These are phyloP conservation scores for Metschnikowia shivogae DNA, from an alignment of 805 yeast genomes.

Conservation along the genomic window DNA sequence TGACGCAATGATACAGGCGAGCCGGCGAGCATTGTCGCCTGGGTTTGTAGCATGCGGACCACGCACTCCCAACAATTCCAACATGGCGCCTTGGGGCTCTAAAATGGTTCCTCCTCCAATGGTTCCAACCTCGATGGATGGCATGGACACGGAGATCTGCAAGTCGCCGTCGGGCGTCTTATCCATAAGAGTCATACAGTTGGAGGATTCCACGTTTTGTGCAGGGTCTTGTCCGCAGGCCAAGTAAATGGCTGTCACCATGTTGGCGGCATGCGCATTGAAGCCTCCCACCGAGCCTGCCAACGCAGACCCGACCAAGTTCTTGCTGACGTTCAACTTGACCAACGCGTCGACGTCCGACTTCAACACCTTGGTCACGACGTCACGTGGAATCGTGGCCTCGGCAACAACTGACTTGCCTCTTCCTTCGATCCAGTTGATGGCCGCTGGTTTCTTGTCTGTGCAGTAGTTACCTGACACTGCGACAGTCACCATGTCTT, in stretches of 20 bases:
- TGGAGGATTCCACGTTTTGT: constrained; percentile 95
- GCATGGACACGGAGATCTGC: constrained; percentile 96
- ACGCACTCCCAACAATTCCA: constrained; percentile 87
- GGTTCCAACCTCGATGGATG: constrained; percentile 97
- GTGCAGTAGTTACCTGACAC: constrained; percentile 97
- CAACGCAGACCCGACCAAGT: constrained; percentile 94
- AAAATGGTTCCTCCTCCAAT: constrained; percentile 98
- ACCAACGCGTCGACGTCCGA: constrained; percentile 91
- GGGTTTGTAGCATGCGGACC: constrained; percentile 95
- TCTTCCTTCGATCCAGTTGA: constrained; percentile 99
- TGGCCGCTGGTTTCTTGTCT: constrained; percentile 96
- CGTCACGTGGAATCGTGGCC: constrained; percentile 79
- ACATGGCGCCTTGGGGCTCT: constrained; percentile 96
- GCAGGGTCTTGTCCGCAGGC: constrained; percentile 99
- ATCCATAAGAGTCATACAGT: constrained; percentile 94
- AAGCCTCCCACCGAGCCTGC: constrained; percentile 98
- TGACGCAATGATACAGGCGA: constrained; percentile 89
- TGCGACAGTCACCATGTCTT: constrained; percentile 88
- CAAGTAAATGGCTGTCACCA: constrained; percentile 88
- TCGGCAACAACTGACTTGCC: constrained; percentile 98
- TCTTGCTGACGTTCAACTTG: constrained; percentile 82
- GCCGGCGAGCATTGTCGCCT: constrained; percentile 90
- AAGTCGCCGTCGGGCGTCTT: constrained; percentile 63
- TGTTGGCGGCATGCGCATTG: constrained; percentile 96
- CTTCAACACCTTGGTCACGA: constrained; percentile 78